Evolutionary conservation across 2,329 filamentous ascomycete genomes (phyloP), one percentile per base, ranked within the genome.

Genomic region (Proliferodiscus dingleyae): DNA sequence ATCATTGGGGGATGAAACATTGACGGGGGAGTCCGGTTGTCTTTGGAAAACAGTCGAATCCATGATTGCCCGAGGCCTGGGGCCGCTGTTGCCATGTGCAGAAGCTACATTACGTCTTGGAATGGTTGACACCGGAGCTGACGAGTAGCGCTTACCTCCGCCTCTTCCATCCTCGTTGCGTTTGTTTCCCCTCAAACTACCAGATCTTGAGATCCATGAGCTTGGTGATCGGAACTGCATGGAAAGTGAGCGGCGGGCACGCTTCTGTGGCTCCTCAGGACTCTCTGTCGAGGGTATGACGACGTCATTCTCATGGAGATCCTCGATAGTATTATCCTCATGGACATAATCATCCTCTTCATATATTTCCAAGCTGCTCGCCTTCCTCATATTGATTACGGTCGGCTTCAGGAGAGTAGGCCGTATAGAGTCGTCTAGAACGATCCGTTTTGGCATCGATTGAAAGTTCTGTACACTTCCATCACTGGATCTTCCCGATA

Each of bases 151-250:
- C 61, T 69, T 72, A 51, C 66, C 68, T 56, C 66, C 67, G 53
- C 58, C 64, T 55, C 63, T 67, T 19, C 65, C 61, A 43, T 71
- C 67, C 50, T 66, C 64, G 47, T 68, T 70, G 49, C 74, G 71
- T 63, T 80, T 82, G 23, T 71, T 66, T 18, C 74, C 73, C 39
- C 77, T 73, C 43, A 81, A 59, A 63, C 79, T 83, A 44, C 76
- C 73, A 7, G 72, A 69, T 60, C 68, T 75, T 26, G 75, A 66
- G 51, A 80, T 74, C 77, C 78, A 81, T 40, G 67, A 74, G 40
- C 67, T 69, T 13, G 78, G 71, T 2, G 78, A 76, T 49, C 70
- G 70, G 49, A 83, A 78, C 44, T 80, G 77, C 70, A 79, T 74
- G 13, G 80, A 82, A 21, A 78, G 66, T 13, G 80, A 81, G 47